Evolutionary conservation across 1,284 basidiomycete genomes (phyloP).

Genomic region (Moniliophthora roreri): DNA sequence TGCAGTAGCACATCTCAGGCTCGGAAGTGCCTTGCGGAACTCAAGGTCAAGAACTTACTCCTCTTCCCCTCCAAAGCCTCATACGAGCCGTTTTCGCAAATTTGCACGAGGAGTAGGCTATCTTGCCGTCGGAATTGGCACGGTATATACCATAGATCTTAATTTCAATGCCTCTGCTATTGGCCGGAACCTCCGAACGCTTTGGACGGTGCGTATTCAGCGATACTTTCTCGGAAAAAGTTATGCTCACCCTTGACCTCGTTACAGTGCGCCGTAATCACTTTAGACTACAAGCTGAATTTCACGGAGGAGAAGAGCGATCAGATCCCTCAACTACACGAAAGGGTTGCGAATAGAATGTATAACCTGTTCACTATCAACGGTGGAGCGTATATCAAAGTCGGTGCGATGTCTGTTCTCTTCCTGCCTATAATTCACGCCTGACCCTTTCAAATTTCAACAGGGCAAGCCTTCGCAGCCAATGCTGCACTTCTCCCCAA

Average conservation of each 20-base stretch:
- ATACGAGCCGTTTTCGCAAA: conserved; percentile 16
- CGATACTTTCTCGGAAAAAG: background rate
- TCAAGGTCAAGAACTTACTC: background rate
- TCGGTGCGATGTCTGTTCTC: too few relatives aligned
- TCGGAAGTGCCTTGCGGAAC: background rate
- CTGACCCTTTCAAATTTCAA: too few relatives aligned
- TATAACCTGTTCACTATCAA: conserved; percentile 76
- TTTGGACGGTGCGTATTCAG: conserved; percentile 53
- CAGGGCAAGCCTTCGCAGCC: conserved; percentile 77
- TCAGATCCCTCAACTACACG: conserved; percentile 75
- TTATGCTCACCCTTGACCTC: conserved; percentile 2
- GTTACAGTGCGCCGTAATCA: conserved; percentile 60
- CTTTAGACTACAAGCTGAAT: conserved; percentile 83
- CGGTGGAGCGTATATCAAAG: conserved; percentile 89
- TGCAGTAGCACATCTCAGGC: too few relatives aligned
- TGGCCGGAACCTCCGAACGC: conserved; percentile 60
- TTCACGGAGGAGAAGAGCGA: conserved; percentile 68
- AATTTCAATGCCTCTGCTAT: conserved; percentile 70
- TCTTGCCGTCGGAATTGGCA: conserved; percentile 37
- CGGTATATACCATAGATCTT: conserved; percentile 53
- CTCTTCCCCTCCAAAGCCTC: background rate
- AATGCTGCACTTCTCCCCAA: conserved; percentile 83
- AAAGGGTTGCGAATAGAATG: conserved; percentile 78
- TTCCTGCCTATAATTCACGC: too few relatives aligned
- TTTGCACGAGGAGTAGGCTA: conserved; percentile 35